Evolutionary conservation across 2,329 filamentous ascomycete genomes (phyloP).

Genomic region (Dothiorella sarmentorum): DNA sequence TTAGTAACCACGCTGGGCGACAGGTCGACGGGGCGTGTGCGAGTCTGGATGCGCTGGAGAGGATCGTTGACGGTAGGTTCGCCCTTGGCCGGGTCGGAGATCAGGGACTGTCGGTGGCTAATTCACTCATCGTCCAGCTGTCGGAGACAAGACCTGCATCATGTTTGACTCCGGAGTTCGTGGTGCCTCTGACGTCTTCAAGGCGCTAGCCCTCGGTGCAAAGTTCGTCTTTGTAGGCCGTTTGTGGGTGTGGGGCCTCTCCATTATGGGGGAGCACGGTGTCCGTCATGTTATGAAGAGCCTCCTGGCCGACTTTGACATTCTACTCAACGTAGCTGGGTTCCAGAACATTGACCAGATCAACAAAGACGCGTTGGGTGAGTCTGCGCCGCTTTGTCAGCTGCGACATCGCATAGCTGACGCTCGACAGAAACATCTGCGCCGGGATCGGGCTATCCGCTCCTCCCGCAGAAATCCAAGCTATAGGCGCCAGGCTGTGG

Average conservation of each 20-base stretch:
- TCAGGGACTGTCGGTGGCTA: neutral
- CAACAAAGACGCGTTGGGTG: slow-evolving; percentile 35
- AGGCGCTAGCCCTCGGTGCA: slow-evolving; percentile 59
- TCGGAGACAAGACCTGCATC: slow-evolving; percentile 51
- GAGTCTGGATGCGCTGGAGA: slow-evolving; percentile 58
- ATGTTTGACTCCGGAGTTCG: slow-evolving; percentile 61
- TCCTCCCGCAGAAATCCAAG: slow-evolving; percentile 27
- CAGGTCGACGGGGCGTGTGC: slow-evolving; percentile 61
- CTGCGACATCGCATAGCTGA: neutral
- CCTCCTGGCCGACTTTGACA: slow-evolving; percentile 61
- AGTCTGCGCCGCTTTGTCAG: slow-evolving; percentile 1
- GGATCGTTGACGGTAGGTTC: slow-evolving; percentile 49
- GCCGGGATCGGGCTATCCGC: slow-evolving; percentile 27
- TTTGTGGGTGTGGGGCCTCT: slow-evolving; percentile 59
- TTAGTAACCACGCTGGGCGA: slow-evolving; percentile 69
- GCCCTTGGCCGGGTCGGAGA: neutral
- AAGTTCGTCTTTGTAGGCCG: slow-evolving; percentile 61
- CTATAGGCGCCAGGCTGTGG: slow-evolving; percentile 19
- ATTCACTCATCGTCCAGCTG: slow-evolving; percentile 31
- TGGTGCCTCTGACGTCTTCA: slow-evolving; percentile 56
- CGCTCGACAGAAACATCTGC: slow-evolving; percentile 22
- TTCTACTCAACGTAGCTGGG: slow-evolving; percentile 58
- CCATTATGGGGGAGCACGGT: slow-evolving; percentile 58
- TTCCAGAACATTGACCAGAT: slow-evolving; percentile 54
- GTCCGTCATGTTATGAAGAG: slow-evolving; percentile 61